phyloP scores from a whole-genome alignment of 345 rosid genomes.

The Odontarrhena argentea region DNA sequence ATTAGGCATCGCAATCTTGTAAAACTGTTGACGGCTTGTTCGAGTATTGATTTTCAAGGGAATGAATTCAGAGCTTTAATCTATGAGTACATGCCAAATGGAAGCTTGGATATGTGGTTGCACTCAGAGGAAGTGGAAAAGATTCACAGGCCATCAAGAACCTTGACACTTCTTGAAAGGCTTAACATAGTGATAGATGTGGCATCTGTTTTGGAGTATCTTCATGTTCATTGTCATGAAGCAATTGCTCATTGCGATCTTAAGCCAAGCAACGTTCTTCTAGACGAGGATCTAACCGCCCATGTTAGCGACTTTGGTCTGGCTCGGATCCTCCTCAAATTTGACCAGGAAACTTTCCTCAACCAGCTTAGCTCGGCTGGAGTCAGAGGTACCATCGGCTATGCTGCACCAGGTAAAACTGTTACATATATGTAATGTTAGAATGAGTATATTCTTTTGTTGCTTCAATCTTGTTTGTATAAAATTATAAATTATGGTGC shows the following conservation, averaged over 20 bases:
- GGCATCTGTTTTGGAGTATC: conserved; percentile 8
- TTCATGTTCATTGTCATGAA: conserved; percentile 1
- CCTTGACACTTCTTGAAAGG: conserved; percentile 35
- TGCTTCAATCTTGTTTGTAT: too few species aligned
- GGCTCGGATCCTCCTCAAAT: too few species aligned
- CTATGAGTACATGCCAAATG: conserved; percentile 48
- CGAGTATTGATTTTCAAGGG: conserved; percentile 45
- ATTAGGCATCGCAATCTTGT: conserved; percentile 31
- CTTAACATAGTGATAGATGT: conserved; percentile 36
- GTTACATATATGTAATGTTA: too few species aligned
- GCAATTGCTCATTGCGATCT: conserved; percentile 12
- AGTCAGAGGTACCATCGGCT: conserved; percentile 18
- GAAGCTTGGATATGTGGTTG: conserved; percentile 50
- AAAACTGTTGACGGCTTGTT: conserved; percentile 49
- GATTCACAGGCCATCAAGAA: background rate
- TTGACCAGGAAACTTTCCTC: too few species aligned
- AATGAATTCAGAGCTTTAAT: conserved; percentile 54
- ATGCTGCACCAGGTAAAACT: conserved; percentile 9
- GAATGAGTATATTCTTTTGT: too few species aligned
- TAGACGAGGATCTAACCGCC: conserved; percentile 15
- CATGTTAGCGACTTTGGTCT: conserved; percentile 29
- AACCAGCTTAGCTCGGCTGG: background rate
- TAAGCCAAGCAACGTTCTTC: conserved; percentile 21
- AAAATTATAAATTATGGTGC: too few species aligned
- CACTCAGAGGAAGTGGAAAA: conserved; percentile 15